phyloP scores from a whole-genome alignment of 768 basidiomycete species.

The Pholiota molesta region DNA sequence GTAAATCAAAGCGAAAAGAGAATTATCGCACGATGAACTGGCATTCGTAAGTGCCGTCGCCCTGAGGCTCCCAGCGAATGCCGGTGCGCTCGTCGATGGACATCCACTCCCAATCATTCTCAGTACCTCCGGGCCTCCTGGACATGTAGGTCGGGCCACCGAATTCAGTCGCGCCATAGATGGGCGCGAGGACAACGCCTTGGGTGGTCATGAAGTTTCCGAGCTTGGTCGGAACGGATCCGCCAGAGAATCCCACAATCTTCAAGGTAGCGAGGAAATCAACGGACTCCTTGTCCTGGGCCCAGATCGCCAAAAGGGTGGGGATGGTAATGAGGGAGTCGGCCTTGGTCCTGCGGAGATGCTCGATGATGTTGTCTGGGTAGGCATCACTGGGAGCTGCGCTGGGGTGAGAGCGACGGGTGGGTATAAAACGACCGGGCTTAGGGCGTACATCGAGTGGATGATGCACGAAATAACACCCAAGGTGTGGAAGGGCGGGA shows the following conservation, averaged over 20 bases:
- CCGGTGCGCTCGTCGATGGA: conserved; percentile 25
- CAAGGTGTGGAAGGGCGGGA: conserved; percentile 44
- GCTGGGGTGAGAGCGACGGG: conserved; percentile 33
- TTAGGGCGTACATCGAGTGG: conserved; percentile 32
- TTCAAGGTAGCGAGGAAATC: conserved; percentile 25
- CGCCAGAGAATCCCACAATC: conserved; percentile 34
- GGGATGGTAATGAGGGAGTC: conserved; percentile 41
- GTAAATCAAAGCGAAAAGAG: background rate
- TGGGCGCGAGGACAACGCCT: conserved; percentile 33
- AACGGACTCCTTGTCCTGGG: conserved; percentile 28
- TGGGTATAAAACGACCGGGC: conserved; percentile 16
- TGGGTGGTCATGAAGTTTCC: conserved; percentile 36
- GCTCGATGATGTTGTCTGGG: conserved; percentile 34
- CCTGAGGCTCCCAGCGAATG: conserved; percentile 34
- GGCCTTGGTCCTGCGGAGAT: conserved; percentile 29
- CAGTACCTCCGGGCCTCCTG: conserved; percentile 13
- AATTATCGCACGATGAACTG: conserved; percentile 35
- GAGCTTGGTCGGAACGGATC: conserved; percentile 35
- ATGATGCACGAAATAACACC: conserved; percentile 25
- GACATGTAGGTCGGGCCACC: conserved; percentile 23
- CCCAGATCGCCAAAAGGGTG: conserved; percentile 41
- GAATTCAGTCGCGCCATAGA: conserved; percentile 36
- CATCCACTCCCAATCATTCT: conserved; percentile 35
- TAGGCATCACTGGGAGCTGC: conserved; percentile 36
- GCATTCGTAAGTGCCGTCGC: conserved; percentile 39